Conservation (phyloP, 495 filamentous ascomycete genomes). For the Halenospora varia region DNA sequence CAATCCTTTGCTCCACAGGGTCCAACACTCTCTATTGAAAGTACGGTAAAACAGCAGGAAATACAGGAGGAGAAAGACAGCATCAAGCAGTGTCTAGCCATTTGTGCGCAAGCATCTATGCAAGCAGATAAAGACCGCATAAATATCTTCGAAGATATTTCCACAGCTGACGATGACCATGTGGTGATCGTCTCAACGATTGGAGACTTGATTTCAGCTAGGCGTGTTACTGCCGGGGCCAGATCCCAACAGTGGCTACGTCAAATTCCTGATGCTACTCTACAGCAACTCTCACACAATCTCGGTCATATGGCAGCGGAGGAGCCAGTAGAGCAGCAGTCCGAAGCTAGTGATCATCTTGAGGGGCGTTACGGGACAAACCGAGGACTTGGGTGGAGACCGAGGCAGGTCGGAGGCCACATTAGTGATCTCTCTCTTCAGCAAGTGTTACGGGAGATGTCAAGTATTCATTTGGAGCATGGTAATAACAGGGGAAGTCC, state of each 20-base stretch:
- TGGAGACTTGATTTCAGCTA: constrained; percentile 32
- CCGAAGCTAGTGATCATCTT: no score
- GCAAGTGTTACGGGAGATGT: constrained; percentile 35
- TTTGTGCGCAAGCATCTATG: constrained; percentile 25
- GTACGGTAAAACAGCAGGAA: constrained; percentile 9
- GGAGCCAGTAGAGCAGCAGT: no score
- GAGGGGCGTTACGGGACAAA: constrained; percentile 37
- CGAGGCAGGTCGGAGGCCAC: constrained; percentile 38
- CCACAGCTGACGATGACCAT: constrained; percentile 27
- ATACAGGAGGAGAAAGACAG: constrained; percentile 22
- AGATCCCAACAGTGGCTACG: constrained; percentile 29
- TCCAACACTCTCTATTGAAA: constrained; percentile 5
- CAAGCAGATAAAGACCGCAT: constrained; percentile 22
- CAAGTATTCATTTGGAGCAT: constrained; percentile 21
- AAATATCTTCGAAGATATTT: constrained; percentile 32
- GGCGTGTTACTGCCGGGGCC: constrained; percentile 25
- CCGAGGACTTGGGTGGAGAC: constrained; percentile 35
- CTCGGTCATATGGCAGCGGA: constrained; percentile 1
- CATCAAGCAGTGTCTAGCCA: constrained; percentile 27
- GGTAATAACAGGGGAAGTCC: constrained; percentile 8
- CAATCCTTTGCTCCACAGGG: constrained; percentile 1
- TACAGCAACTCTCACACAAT: constrained; percentile 20
- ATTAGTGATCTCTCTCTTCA: constrained; percentile 33
- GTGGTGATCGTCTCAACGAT: constrained; percentile 34
- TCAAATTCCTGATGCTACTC: constrained; percentile 22